Evolutionary conservation across 176 grass and related monocot species (phyloP).

Genomic region (Luzula sylvatica): DNA sequence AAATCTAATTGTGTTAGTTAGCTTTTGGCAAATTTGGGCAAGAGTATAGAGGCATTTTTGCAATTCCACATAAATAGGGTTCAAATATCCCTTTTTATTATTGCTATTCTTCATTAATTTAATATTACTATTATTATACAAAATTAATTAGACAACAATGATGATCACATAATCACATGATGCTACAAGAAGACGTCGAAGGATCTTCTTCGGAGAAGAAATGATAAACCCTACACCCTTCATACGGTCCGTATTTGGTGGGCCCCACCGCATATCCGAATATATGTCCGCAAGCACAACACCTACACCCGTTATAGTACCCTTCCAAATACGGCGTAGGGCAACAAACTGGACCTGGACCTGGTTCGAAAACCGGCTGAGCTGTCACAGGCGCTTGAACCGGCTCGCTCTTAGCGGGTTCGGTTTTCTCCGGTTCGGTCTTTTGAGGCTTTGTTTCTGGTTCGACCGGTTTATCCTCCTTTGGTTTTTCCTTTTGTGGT

Average conservation of each 20-base stretch:
- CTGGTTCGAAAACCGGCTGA: background rate
- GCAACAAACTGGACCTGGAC: constrained; percentile 21
- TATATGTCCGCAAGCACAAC: constrained; percentile 17
- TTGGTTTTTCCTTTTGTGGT: constrained; percentile 6
- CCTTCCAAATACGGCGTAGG: constrained; percentile 34
- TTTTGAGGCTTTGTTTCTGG: background rate
- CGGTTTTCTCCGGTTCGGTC: constrained; percentile 3
- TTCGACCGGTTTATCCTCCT: background rate
- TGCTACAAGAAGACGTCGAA: constrained; percentile 18
- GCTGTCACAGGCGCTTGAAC: constrained; percentile 21
- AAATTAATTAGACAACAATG: too few species aligned
- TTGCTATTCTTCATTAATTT: too few species aligned
- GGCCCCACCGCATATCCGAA: constrained; percentile 19
- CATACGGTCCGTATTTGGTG: background rate
- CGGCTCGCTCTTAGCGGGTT: constrained; percentile 24
- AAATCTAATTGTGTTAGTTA: too few species aligned
- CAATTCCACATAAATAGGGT: background rate
- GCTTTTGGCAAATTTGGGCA: background rate
- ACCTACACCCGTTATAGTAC: constrained; percentile 35
- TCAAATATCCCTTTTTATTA: constrained; percentile 6
- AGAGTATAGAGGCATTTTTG: background rate
- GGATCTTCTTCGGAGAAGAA: constrained; percentile 44
- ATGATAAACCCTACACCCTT: constrained; percentile 24
- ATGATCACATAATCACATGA: constrained; percentile 37
- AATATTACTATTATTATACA: too few species aligned